Evolutionary conservation across 805 yeast species (phyloP).

Genomic region (Sungouiozyma intestinalis): DNA sequence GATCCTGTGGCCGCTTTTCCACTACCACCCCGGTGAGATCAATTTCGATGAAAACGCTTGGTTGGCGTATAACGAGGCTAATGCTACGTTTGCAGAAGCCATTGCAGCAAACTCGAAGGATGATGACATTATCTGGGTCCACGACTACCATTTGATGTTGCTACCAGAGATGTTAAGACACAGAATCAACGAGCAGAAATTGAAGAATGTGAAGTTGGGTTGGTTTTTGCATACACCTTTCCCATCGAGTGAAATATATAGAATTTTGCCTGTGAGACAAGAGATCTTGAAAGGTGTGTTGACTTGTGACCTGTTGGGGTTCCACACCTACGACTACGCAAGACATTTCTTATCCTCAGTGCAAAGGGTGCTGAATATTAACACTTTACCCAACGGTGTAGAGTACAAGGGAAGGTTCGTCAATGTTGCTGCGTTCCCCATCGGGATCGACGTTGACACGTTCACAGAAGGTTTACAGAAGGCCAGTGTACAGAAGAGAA

Average conservation of each 20-base stretch:
- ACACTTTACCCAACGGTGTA: constrained; percentile 86
- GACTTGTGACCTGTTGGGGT: constrained; percentile 90
- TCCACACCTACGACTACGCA: constrained; percentile 98
- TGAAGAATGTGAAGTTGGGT: constrained; percentile 63
- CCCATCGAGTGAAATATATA: constrained; percentile 92
- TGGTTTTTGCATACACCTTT: constrained; percentile 96
- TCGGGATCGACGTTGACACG: constrained; percentile 92
- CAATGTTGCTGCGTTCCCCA: constrained; percentile 94
- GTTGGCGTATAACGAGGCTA: constrained; percentile 96
- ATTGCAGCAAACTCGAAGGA: constrained; percentile 63
- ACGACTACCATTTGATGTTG: constrained; percentile 94
- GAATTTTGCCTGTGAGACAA: constrained; percentile 89
- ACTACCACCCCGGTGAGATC: constrained; percentile 98
- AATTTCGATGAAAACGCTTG: constrained; percentile 95
- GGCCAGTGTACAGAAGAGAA: constrained; percentile 53
- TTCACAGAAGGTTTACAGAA: constrained; percentile 69
- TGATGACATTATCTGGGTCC: constrained; percentile 92
- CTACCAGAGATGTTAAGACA: constrained; percentile 79
- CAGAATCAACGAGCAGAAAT: constrained; percentile 36
- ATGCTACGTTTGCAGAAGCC: constrained; percentile 65
- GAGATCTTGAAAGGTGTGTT: constrained; percentile 87
- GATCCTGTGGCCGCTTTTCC: constrained; percentile 95
- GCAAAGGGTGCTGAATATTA: constrained; percentile 68
- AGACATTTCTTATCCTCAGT: constrained; percentile 90
- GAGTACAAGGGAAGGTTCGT: constrained; percentile 67